Evolutionary conservation across 148 eudicot species (phyloP).

Genomic region (Rhododendron ovatum): DNA sequence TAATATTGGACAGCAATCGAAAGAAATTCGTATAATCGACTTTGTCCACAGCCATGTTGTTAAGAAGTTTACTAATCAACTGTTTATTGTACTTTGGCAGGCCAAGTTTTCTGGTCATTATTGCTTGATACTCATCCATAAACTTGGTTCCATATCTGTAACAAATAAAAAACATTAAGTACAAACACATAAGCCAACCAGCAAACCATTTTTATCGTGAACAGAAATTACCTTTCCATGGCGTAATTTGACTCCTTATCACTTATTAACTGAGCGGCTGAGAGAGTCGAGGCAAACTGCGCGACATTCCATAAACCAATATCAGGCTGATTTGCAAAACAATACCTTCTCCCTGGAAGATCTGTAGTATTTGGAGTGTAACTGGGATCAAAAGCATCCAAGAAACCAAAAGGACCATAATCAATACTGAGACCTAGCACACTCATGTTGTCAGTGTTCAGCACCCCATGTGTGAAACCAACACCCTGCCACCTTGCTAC

Average conservation of each 20-base stretch:
- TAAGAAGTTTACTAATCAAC: slow-evolving; percentile 80
- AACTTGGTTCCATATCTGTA: slow-evolving; percentile 95
- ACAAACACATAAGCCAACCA: background rate
- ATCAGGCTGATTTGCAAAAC: slow-evolving; percentile 99
- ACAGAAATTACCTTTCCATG: slow-evolving; percentile 71
- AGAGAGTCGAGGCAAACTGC: slow-evolving; percentile 79
- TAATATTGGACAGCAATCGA: slow-evolving; percentile 77
- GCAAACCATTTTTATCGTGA: background rate
- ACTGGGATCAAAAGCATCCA: slow-evolving; percentile 99
- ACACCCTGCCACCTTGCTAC: slow-evolving; percentile 99
- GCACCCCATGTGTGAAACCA: slow-evolving; percentile 98
- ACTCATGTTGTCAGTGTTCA: slow-evolving; percentile 99
- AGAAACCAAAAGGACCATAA: slow-evolving; percentile 97
- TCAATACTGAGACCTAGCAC: slow-evolving; percentile 94
- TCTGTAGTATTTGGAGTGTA: slow-evolving; percentile 97
- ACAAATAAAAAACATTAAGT: slow-evolving; percentile 1
- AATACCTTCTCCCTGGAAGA: slow-evolving; percentile 98
- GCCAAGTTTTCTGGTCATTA: slow-evolving; percentile 94
- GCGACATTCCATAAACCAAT: slow-evolving; percentile 97
- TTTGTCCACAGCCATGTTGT: slow-evolving; percentile 99
- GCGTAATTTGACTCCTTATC: slow-evolving; percentile 84
- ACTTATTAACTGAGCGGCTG: slow-evolving; percentile 70
- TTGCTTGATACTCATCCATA: slow-evolving; percentile 95
- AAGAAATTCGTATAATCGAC: slow-evolving; percentile 98
- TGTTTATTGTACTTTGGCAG: slow-evolving; percentile 87